These are phyloP conservation scores for Hanseniaspora lindneri DNA, from an alignment of 805 yeast species.

Conservation along the genomic window DNA sequence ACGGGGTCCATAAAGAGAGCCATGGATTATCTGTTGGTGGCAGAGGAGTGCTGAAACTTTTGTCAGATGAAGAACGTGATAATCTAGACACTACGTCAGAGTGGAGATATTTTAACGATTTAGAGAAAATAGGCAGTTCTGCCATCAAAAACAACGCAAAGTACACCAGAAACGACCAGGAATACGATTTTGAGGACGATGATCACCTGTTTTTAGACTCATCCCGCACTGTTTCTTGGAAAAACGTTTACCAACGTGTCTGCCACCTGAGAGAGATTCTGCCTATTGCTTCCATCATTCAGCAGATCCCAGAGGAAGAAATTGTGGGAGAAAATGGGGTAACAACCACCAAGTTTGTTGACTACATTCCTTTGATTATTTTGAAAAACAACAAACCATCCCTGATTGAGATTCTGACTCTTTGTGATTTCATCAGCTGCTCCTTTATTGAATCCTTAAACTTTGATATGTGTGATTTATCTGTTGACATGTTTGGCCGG, in stretches of 20 bases:
- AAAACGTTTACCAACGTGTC: slow-evolving; percentile 44
- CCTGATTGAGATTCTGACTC: slow-evolving; percentile 71
- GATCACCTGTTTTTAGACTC: slow-evolving; percentile 2
- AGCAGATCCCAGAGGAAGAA: slow-evolving; percentile 63
- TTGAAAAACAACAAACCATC: slow-evolving; percentile 81
- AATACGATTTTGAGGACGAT: background rate
- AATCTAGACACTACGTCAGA: background rate
- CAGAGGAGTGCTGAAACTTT: slow-evolving; percentile 15
- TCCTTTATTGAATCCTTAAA: slow-evolving; percentile 72
- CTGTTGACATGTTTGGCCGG: slow-evolving; percentile 63
- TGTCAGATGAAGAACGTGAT: slow-evolving; percentile 17
- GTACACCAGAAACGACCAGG: background rate
- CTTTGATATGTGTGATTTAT: slow-evolving; percentile 65
- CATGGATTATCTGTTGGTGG: slow-evolving; percentile 16
- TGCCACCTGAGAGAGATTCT: slow-evolving; percentile 84
- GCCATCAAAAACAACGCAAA: background rate
- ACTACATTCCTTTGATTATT: slow-evolving; percentile 49
- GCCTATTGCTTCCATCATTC: slow-evolving; percentile 81
- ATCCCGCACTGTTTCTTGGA: slow-evolving; percentile 2
- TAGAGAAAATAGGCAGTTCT: background rate
- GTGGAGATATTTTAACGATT: slow-evolving; percentile 15
- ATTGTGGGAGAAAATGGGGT: no score
- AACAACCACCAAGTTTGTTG: no score
- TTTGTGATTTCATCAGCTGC: slow-evolving; percentile 74
- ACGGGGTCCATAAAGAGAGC: slow-evolving; percentile 19